Conservation (phyloP, 2,329 filamentous ascomycete species). For the Aspergillus chevalieri region DNA sequence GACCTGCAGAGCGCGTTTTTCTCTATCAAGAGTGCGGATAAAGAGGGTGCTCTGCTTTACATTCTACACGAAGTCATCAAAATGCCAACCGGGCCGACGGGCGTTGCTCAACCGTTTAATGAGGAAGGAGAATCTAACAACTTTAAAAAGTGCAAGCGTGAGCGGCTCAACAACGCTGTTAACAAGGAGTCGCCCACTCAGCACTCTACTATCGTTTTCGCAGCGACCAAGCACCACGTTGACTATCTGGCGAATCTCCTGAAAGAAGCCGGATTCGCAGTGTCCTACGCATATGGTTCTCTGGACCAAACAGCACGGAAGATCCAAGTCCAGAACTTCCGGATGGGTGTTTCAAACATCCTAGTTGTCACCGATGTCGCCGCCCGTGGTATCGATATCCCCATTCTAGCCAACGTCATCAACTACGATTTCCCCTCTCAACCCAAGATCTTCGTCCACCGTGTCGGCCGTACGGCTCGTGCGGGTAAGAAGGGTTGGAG, state of each 20-base stretch:
- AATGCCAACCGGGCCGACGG: constrained; percentile 65
- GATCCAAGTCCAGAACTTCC: constrained; percentile 85
- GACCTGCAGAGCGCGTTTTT: constrained; percentile 96
- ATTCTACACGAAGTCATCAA: constrained; percentile 88
- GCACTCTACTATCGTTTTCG: constrained; percentile 91
- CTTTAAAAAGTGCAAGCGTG: constrained; percentile 43
- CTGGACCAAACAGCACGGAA: constrained; percentile 90
- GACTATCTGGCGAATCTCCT: constrained; percentile 85
- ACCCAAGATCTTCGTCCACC: constrained; percentile 92
- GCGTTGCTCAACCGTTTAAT: constrained; percentile 42
- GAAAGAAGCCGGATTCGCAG: constrained; percentile 73
- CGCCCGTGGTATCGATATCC: constrained; percentile 95
- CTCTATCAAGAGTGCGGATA: constrained; percentile 82
- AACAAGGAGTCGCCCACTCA: constrained; percentile 69
- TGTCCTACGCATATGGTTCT: constrained; percentile 91
- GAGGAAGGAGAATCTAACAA: constrained; percentile 43
- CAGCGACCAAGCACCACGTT: constrained; percentile 93
- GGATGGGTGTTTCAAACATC: constrained; percentile 76
- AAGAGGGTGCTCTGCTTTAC: constrained; percentile 85
- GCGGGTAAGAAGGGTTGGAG: constrained; percentile 90
- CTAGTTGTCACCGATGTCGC: constrained; percentile 95
- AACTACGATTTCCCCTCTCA: constrained; percentile 98
- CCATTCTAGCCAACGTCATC: constrained; percentile 90
- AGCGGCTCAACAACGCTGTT: constrained; percentile 44
- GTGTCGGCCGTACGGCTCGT: constrained; percentile 91